Conservation (phyloP, 345 rosid genomes). For the Ailanthus altissimus region DNA sequence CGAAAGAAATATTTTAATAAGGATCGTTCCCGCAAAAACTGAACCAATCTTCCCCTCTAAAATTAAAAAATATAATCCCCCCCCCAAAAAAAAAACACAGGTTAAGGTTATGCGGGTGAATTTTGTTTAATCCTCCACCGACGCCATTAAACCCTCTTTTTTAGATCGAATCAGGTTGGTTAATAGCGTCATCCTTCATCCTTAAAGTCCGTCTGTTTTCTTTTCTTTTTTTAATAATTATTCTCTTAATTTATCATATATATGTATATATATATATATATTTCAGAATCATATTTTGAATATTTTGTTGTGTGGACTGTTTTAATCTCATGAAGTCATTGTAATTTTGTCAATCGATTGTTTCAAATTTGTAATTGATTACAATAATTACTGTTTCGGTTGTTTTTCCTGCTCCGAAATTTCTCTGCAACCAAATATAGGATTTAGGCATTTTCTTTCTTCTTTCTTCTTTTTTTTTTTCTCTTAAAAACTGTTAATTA, state of each 20-base stretch:
- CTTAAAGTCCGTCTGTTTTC: not conserved
- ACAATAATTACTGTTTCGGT: not conserved
- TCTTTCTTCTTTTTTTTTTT: not conserved
- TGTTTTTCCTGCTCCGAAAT: not conserved
- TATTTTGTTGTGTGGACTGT: not conserved
- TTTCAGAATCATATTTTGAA: not conserved
- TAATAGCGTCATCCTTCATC: not conserved
- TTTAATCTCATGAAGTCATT: not conserved
- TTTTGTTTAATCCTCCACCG: slow-evolving; percentile 18
- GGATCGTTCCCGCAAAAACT: slow-evolving; percentile 40
- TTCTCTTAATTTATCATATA: not conserved
- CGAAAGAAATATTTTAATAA: not conserved
- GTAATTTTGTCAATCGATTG: not conserved
- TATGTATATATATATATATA: no score
- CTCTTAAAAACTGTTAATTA: not conserved
- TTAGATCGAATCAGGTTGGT: slow-evolving; percentile 40
- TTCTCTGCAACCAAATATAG: not conserved
- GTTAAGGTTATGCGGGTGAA: not conserved
- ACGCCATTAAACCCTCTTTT: slow-evolving; percentile 22
- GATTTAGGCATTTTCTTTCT: not conserved
- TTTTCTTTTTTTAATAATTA: not conserved
- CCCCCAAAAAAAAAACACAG: not conserved
- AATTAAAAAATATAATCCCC: not conserved
- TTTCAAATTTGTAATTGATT: not conserved
- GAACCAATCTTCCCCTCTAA: slow-evolving; percentile 8